Evolutionary conservation across 306 rosid species (phyloP), one percentile per base, ranked within the genome.

Genomic region (Cyclanthera cordifolia): DNA sequence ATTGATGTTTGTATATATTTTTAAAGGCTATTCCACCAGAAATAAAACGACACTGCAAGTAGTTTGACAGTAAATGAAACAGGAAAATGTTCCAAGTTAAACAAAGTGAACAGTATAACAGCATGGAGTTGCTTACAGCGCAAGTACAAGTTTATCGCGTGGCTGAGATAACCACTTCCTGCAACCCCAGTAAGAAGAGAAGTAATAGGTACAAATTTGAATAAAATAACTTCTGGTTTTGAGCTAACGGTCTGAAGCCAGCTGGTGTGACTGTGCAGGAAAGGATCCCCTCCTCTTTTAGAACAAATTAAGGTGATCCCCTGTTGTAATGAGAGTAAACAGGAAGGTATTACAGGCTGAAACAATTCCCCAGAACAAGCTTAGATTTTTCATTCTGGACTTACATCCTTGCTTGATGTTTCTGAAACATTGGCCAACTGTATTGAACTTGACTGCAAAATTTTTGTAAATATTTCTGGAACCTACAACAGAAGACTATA

Each of bases 111-210:
- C 2, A 61, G 17, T 61, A 10, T 17, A 11, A 61, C 25, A 5
- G 71, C 21, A 53, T 11, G 56, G 46, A 72, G 72, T 48, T 52
- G 78, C 90, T 14, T 92, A 92, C 97, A 92, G 60, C 97, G 97
- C 53, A 89, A 79, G 78, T 92, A 92, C 84, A 92, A 81, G 85
- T 92, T 92, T 76, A 92, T 89, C 69, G 97, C 97, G 83, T 92
- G 97, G 76, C 90, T 89, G 17, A 92, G 97, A 85, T 89, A 92
- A 72, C 97, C 97, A 72, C 95, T 89, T 59, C 97, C 97, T n/a
- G 95, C 88, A 81, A 92, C 77, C 73, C 97, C 97, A 2, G 95
- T 66, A 72, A 92, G 89, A 76, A 92, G 93, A 51, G 97, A 92
- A 53, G 96, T 84, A 74, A 92, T 89, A 7, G 96, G 95, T 41